Conservation (phyloP, 2,329 filamentous ascomycete genomes). For the Ophiostoma himal-ulmi region DNA sequence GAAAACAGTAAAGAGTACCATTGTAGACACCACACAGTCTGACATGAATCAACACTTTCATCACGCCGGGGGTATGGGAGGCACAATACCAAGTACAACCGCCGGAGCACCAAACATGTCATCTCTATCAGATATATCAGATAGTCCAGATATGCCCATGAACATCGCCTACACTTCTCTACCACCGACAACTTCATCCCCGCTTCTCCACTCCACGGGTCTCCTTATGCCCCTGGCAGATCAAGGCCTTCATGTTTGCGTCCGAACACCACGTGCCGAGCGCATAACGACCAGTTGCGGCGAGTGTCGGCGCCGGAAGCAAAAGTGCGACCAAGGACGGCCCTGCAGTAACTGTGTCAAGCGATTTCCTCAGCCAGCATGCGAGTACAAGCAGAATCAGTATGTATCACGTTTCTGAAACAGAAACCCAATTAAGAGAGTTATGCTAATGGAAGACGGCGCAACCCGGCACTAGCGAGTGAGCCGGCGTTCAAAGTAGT, state of each 20-base stretch:
- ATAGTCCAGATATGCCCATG: background rate
- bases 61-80: background rate
- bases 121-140: too few relatives aligned
- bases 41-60: background rate
- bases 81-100: background rate
- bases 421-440: background rate
- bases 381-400: background rate
- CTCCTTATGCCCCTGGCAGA: background rate
- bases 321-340: constrained; percentile 51
- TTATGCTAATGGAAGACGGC: background rate
- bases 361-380: background rate
- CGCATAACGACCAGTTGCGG: constrained; percentile 39
- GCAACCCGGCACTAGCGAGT: background rate
- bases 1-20: background rate
- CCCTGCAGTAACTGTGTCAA: constrained; percentile 49
- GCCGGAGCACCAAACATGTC: background rate
- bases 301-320: constrained; percentile 45
- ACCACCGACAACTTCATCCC: background rate
- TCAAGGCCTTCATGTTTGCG: background rate
- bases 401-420: background rate
- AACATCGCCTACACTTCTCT: background rate
- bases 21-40: background rate
- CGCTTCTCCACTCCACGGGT: background rate
- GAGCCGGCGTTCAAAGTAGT: background rate
- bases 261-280: constrained; percentile 27